Evolutionary conservation across 106 monocot genomes (phyloP), one percentile per base, ranked within the genome.

Genomic region (Agapanthus africanus): DNA sequence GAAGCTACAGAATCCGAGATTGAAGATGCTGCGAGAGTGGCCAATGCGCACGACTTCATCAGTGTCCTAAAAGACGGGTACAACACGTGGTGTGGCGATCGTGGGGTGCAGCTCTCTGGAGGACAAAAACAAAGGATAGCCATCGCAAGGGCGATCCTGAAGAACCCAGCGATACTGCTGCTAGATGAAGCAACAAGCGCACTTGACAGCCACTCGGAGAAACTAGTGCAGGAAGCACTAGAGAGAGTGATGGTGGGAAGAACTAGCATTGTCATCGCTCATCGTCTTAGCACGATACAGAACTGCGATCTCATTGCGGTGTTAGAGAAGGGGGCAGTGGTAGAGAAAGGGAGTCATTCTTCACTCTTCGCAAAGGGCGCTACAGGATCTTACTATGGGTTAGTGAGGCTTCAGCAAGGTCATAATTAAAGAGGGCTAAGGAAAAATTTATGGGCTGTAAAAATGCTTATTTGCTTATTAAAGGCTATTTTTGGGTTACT

Each of bases 161-260:
- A 82, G 73, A 77, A 82, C 25, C 82, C 86, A 6, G 68, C 65
- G 28, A 76, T 86, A 2, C 51, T 86, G 40, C 56, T 86, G 40
- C 65, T 86, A 70, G 86, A 82, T 33, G 86, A 82, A 75, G 86
- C 82, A 11, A 86, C 86, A 21, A 86, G 86, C 65, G 86, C 86
- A 13, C 73, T 86, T 11, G 86, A 82, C 54, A 78, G 79, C 40
- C 79, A 79, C 38, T 86, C 86, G 26, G 86, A 86, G 82, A 86
- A 79, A 28, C 72, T 76, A 52, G 86, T 86, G 72, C 82, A 82
- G 63, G 86, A 79, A 69, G 86, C 86, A 67, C 30, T 86, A 59
- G 86, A 82, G 56, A 68, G 86, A 44, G 73, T 86, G 61, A 86
- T 82, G 86, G 76, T 79, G 9, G 79, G 86, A 57, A 72, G 86